Evolutionary conservation across 2,329 filamentous ascomycete species (phyloP), one percentile per base, ranked within the genome.

Genomic region (Chaetomiaceae sp.): DNA sequence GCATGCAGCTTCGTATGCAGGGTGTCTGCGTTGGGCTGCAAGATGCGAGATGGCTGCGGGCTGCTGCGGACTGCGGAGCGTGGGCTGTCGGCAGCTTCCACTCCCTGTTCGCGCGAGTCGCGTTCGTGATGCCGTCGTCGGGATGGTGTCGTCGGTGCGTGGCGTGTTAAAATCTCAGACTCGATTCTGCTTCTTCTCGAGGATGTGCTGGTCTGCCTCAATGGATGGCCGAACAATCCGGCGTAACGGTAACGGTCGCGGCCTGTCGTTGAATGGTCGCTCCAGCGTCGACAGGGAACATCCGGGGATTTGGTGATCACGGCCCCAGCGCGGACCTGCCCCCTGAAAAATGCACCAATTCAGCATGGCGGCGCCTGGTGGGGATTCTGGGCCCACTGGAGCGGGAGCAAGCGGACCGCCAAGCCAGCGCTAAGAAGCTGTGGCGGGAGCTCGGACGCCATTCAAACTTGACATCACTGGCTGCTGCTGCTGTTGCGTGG

Each of bases 321-420:
- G 43, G 20, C n/a, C 42, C 33, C 25, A 35, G 50, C 50, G 35
- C 44, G 51, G 46, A 30, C 34, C 42, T 44, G 42, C 7, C 51
- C 51, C 51, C 47, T 53, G 51, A 50, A 50, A 50, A 46, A 13
- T 43, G 37, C 20, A 31, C 50, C 43, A 25, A 20, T 40, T 42
- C 38, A 44, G 43, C 53, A 44, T 43, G 27, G 44, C 33, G 50
- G 35, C 38, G 37, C 21, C 23, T 40, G 37, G 31, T 50, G 45
- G 45, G 35, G 39, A 23, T n/a, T 7, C 40, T 42, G 40, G 27
- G 37, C 37, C 54, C 54, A 46, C 50, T 49, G 51, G 14, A 16
- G 40, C 46, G 45, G 55, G 38, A 46, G 46, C 50, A 47, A 39
- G 50, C 43, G 48, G 53, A 21, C 17, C 27, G 51, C 54, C 54